phyloP scores from a whole-genome alignment of 2,329 filamentous ascomycete genomes.

The Xylariaceae sp. region DNA sequence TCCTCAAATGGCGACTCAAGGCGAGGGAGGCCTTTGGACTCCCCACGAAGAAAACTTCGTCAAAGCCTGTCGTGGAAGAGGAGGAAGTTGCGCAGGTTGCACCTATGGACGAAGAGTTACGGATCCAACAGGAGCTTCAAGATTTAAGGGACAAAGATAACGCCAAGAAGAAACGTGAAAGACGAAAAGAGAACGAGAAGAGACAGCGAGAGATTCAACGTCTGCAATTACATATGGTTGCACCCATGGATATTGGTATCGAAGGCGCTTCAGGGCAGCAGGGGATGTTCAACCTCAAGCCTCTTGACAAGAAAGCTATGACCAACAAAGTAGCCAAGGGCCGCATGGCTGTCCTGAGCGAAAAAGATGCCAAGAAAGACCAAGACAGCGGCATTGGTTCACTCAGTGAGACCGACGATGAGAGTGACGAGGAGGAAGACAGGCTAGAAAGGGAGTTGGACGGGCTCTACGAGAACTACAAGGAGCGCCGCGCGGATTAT shows the following conservation, averaged over 20 bases:
- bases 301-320: constrained; percentile 71
- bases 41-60: constrained; percentile 62
- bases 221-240: constrained; percentile 95
- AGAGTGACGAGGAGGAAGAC: constrained; percentile 77
- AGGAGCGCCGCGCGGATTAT: constrained; percentile 77
- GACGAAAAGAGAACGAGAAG: constrained; percentile 83
- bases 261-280: constrained; percentile 79
- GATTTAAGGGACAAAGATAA: constrained; percentile 74
- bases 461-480: constrained; percentile 79
- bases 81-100: constrained; percentile 79
- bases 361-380: constrained; percentile 53
- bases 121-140: constrained; percentile 83
- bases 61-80: constrained; percentile 36
- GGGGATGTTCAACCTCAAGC: constrained; percentile 81
- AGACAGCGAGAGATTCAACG: constrained; percentile 94
- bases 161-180: constrained; percentile 74
- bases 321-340: constrained; percentile 68
- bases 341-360: constrained; percentile 67
- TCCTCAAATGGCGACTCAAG: constrained; percentile 85
- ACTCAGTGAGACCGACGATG: constrained; percentile 53
- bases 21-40: constrained; percentile 90
- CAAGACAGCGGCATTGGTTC: constrained; percentile 55
- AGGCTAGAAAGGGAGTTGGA: constrained; percentile 81
- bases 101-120: constrained; percentile 90
- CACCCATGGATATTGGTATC: constrained; percentile 92